Base-by-base conservation (phyloP, 129 eudicot species). In the Tagetes erecta region DNA sequence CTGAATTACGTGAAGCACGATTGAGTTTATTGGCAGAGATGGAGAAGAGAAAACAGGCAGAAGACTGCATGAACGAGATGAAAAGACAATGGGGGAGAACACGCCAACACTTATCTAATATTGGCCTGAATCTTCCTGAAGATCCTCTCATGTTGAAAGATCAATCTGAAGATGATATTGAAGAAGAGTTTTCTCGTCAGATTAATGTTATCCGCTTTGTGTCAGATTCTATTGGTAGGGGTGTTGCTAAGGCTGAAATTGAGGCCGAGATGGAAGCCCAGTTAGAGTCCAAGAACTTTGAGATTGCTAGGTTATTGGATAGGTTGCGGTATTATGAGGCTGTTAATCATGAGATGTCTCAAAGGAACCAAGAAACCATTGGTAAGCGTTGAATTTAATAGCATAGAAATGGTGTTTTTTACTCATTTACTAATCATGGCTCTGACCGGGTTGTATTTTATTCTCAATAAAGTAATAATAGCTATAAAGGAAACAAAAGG, bases 301-400 rank as follows among this genome's bases (percentile, higher is more conserved):
- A 95, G 81, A 91, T 95, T 78, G 88, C 96, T 76, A 87, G 99
- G 66, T 71, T 91, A 71, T 76, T 77, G 81, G 99, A 95, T 84
- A 84, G 82, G 69, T 76, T 95, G 71, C 91, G 81, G 63, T 95
- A 91, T 76, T 91, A 90, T 31, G 99, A 91, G 74, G 88, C 90
- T 58, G 91, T 95, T 65, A 95, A 95, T 75, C 83, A 80, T 66
- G 99, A 95, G 78, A 88, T 95, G 99, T 95, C 95, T 46, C 97
- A 85, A 62, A 85, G 99, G 84, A 95, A 95, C 83, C 99, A 91
- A 86, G 99, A 95, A 87, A 82, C 91, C 67, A 76, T 95, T 42
- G 99, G 97, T 95, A 80, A 86, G 90, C 42, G 62, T 45, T 52
- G 33, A 2, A 6, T 6, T 7, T 12, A 37, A 5, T 12, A 5